These are phyloP conservation scores for Aspergillus sp. DNA, from an alignment of 2,329 filamentous ascomycete genomes.

Conservation along the genomic window DNA sequence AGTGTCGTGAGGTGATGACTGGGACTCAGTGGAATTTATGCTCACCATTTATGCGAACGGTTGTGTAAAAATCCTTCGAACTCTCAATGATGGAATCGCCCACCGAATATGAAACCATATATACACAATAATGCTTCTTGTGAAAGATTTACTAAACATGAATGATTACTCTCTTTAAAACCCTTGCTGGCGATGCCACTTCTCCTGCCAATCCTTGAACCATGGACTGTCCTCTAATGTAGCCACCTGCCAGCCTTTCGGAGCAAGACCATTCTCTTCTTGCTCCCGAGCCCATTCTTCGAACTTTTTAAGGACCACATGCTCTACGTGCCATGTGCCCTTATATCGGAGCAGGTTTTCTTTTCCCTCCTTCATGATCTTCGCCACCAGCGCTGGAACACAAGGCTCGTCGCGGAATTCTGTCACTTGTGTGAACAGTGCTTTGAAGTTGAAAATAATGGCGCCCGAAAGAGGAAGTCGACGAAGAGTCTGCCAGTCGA, in stretches of 20 bases:
- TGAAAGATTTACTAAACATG: not conserved
- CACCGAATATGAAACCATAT: constrained; percentile 2
- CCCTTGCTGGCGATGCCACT: constrained; percentile 67
- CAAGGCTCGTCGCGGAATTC: constrained; percentile 72
- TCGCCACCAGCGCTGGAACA: constrained; percentile 67
- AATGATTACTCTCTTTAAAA: constrained; percentile 43
- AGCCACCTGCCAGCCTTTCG: constrained; percentile 62
- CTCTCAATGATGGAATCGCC: not conserved
- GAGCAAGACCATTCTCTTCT: constrained; percentile 59
- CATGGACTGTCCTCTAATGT: constrained; percentile 76
- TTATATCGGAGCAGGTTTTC: constrained; percentile 74
- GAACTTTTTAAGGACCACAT: constrained; percentile 66
- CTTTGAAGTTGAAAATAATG: constrained; percentile 86
- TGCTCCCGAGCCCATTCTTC: constrained; percentile 67
- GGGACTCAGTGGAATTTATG: not conserved
- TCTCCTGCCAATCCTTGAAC: constrained; percentile 73
- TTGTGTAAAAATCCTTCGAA: not conserved
- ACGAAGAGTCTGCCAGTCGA: constrained; percentile 86
- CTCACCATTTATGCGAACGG: not conserved
- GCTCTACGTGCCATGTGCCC: constrained; percentile 75
- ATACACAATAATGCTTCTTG: not conserved
- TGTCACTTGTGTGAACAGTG: constrained; percentile 71
- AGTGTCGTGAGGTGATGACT: too few relatives aligned
- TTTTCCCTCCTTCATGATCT: constrained; percentile 71
- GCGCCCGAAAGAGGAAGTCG: constrained; percentile 73